phyloP scores from a whole-genome alignment of 164 flowering plant species.

The Santalum album region DNA sequence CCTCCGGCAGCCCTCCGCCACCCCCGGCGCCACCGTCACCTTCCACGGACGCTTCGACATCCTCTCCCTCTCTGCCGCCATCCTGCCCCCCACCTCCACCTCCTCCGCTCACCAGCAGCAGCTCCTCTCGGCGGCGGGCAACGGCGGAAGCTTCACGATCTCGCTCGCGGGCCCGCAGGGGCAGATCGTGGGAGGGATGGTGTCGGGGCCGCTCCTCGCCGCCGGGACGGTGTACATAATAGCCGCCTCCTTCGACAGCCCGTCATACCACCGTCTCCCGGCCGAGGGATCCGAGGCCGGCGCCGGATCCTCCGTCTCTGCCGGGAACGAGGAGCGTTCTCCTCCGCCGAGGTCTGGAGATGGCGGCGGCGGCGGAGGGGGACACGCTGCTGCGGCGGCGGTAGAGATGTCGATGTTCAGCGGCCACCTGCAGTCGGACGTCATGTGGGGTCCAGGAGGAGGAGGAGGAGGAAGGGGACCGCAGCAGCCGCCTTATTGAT shows the following conservation, averaged over 20 bases:
- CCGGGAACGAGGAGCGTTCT: slow-evolving; percentile 17
- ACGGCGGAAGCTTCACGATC: slow-evolving; percentile 26
- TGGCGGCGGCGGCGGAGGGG: slow-evolving; percentile 20
- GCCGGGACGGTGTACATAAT: slow-evolving; percentile 45
- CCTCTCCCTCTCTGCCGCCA: slow-evolving; percentile 57
- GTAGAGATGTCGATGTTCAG: slow-evolving; percentile 37
- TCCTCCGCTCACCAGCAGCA: neutral
- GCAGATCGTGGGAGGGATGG: slow-evolving; percentile 65
- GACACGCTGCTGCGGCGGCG: slow-evolving; percentile 13
- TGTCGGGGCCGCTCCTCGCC: slow-evolving; percentile 43
- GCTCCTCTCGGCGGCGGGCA: slow-evolving; percentile 5
- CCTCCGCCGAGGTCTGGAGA: slow-evolving; percentile 14
- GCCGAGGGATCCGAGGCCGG: slow-evolving; percentile 24
- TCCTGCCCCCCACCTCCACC: slow-evolving; percentile 26
- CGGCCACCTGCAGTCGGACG: slow-evolving; percentile 48
- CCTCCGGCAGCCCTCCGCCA: slow-evolving; percentile 53
- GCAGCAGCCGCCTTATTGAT: slow-evolving; percentile 26
- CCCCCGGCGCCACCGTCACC: slow-evolving; percentile 47
- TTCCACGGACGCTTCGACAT: slow-evolving; percentile 74
- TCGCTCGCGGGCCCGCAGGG: slow-evolving; percentile 69
- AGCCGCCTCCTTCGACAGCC: slow-evolving; percentile 44
- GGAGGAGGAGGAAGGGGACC: slow-evolving; percentile 36
- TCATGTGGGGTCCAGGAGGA: slow-evolving; percentile 65
- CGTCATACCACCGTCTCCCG: slow-evolving; percentile 43
- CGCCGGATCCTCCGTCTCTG: slow-evolving; percentile 9